Evolutionary conservation across 805 yeast genomes (phyloP).

Genomic region (Saccharomycopsis sp.): DNA sequence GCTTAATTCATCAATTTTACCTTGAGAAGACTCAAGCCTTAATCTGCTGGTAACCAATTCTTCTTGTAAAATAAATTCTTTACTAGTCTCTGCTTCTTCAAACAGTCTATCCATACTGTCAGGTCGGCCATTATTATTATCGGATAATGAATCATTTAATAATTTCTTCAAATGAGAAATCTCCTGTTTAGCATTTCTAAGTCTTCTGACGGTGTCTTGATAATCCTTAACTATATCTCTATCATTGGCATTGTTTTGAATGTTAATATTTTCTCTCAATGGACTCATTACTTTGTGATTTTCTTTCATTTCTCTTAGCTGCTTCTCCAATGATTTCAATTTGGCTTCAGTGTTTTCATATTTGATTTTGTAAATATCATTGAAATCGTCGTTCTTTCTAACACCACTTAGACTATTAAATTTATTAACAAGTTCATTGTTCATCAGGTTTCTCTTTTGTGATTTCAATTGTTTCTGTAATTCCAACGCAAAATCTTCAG

Average conservation of each 20-base stretch:
- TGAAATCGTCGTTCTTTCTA: constrained; percentile 14
- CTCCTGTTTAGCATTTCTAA: constrained; percentile 37
- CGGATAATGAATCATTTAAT: constrained; percentile 32
- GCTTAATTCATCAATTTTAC: constrained; percentile 50
- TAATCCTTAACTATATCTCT: constrained; percentile 43
- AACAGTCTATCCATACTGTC: constrained; percentile 2
- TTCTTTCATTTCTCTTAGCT: constrained; percentile 23
- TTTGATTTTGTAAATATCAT: constrained; percentile 36
- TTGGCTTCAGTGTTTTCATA: constrained; percentile 42
- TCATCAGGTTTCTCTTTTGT: neutral
- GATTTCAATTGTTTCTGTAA: constrained; percentile 32
- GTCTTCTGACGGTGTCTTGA: constrained; percentile 42
- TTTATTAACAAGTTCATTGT: constrained; percentile 8
- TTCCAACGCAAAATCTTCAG: constrained; percentile 42
- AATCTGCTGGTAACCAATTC: constrained; percentile 42
- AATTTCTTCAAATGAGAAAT: constrained; percentile 35
- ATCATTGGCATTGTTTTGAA: constrained; percentile 26
- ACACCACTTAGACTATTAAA: constrained; percentile 11
- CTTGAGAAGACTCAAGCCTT: constrained; percentile 47
- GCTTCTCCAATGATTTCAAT: constrained; percentile 35
- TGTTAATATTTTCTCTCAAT: constrained; percentile 24
- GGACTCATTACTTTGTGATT: constrained; percentile 18
- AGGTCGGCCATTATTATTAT: constrained; percentile 32
- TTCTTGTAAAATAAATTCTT: constrained; percentile 33
- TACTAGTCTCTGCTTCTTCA: constrained; percentile 13